Evolutionary conservation across 352 stramenopile genomes (phyloP).

Genomic region (Phytophthora fragariaefolia): DNA sequence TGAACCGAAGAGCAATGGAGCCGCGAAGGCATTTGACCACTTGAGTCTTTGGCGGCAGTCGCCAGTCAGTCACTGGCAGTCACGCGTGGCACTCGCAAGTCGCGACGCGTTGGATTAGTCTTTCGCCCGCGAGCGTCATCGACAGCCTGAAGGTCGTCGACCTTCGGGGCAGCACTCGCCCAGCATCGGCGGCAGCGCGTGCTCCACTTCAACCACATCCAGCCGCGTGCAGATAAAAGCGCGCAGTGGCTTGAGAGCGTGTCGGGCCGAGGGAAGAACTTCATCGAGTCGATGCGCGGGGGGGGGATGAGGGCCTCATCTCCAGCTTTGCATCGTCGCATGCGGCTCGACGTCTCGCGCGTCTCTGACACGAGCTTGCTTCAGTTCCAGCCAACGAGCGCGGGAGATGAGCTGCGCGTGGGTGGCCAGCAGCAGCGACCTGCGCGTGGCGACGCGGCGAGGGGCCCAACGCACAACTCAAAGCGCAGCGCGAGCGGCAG

Average conservation of each 20-base stretch:
- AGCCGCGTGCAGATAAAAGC: slow-evolving; percentile 1
- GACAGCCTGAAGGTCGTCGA: no score
- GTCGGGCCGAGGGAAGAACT: no score
- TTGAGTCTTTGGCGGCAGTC: slow-evolving; percentile 4
- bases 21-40: slow-evolving; percentile 1
- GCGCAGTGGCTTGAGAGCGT: background rate
- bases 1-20: slow-evolving; percentile 19
- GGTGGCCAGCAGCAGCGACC: slow-evolving; percentile 7
- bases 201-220: slow-evolving; percentile 16
- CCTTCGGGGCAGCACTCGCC: no score
- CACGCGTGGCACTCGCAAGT: no score
- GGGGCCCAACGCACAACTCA: slow-evolving; percentile 11
- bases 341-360: background rate
- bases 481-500: slow-evolving; percentile 5
- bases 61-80: no score
- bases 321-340: slow-evolving; percentile 9
- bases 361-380: slow-evolving; percentile 21
- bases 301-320: slow-evolving; percentile 4
- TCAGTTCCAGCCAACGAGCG: slow-evolving; percentile 19
- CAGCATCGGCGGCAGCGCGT: no score
- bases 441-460: background rate
- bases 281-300: no score
- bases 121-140: no score
- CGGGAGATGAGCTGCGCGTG: slow-evolving; percentile 14
- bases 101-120: no score